Conservation (phyloP, 1,284 basidiomycete genomes). For the Phellopilus nigrolimitatus region DNA sequence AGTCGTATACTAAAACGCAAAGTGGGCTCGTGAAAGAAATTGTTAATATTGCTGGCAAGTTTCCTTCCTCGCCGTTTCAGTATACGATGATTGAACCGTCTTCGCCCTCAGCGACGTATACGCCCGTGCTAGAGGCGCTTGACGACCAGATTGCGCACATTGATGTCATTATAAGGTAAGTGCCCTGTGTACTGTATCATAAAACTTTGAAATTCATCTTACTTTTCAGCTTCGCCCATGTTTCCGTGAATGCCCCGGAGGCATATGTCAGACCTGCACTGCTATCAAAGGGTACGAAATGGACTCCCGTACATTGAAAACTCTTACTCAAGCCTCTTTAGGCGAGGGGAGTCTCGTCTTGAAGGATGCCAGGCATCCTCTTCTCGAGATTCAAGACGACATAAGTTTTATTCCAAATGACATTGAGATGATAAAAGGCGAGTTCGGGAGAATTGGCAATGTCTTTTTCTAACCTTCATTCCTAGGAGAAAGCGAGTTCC, state of each 20-base stretch:
- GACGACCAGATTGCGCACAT: conserved; percentile 86
- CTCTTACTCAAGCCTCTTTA: conserved; percentile 27
- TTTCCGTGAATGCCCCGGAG: conserved; percentile 82
- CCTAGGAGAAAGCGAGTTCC: conserved; percentile 74
- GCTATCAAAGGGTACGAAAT: conserved; percentile 56
- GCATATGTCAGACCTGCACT: conserved; percentile 84
- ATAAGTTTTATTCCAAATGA: conserved; percentile 96
- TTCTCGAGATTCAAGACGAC: conserved; percentile 95
- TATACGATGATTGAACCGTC: background rate
- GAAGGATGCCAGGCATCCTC: conserved; percentile 88
- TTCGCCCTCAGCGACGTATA: conserved; percentile 79
- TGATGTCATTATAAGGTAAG: conserved; percentile 86
- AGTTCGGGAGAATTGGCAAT: background rate
- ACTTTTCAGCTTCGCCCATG: conserved; percentile 76
- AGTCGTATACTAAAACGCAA: conserved; percentile 74
- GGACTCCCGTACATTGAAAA: background rate
- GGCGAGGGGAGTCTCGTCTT: conserved; percentile 78
- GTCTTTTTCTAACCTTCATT: conserved; percentile 17
- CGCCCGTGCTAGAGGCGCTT: conserved; percentile 84
- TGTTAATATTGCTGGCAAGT: conserved; percentile 84
- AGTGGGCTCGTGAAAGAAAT: conserved; percentile 88
- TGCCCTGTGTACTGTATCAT: background rate
- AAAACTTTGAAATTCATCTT: background rate
- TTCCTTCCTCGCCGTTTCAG: background rate
- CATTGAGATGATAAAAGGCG: conserved; percentile 81